phyloP scores from a whole-genome alignment of 1,139 yeast species.

The Protomyces gravidus region DNA sequence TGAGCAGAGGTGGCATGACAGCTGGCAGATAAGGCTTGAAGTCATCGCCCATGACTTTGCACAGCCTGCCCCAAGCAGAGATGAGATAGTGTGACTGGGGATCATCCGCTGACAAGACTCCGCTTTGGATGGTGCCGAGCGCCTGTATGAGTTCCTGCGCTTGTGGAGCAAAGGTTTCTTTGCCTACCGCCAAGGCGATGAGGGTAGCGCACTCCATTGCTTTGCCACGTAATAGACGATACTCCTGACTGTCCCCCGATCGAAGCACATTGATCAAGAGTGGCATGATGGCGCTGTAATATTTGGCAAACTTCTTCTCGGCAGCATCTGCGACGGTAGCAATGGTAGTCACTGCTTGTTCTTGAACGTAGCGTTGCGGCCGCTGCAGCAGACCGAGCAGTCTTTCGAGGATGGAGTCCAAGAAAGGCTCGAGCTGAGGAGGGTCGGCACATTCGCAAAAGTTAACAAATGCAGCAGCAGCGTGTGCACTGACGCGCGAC shows the following conservation, averaged over 20 bases:
- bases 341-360: slow-evolving; percentile 92
- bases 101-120: slow-evolving; percentile 54
- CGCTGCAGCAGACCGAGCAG: slow-evolving; percentile 71
- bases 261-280: slow-evolving; percentile 71
- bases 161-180: slow-evolving; percentile 76
- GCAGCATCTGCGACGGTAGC: slow-evolving; percentile 99
- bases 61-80: slow-evolving; percentile 94
- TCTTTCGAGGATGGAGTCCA: slow-evolving; percentile 72
- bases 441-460: slow-evolving; percentile 89
- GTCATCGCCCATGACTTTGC: slow-evolving; percentile 77
- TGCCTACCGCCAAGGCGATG: slow-evolving; percentile 95
- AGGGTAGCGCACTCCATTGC: slow-evolving; percentile 93
- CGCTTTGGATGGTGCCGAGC: slow-evolving; percentile 64
- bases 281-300: slow-evolving; percentile 94
- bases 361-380: slow-evolving; percentile 90
- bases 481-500: slow-evolving; percentile 86
- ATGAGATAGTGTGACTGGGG: slow-evolving; percentile 83
- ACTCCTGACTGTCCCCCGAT: slow-evolving; percentile 68
- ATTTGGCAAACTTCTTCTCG: slow-evolving; percentile 77
- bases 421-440: slow-evolving; percentile 80
- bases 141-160: slow-evolving; percentile 68
- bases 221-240: slow-evolving; percentile 78
- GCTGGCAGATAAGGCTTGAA: slow-evolving; percentile 81
- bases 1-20: slow-evolving; percentile 83
- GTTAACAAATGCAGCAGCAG: slow-evolving; percentile 96